Evolutionary conservation across 768 basidiomycete genomes (phyloP).

Genomic region (Collybiopsis luxurians): DNA sequence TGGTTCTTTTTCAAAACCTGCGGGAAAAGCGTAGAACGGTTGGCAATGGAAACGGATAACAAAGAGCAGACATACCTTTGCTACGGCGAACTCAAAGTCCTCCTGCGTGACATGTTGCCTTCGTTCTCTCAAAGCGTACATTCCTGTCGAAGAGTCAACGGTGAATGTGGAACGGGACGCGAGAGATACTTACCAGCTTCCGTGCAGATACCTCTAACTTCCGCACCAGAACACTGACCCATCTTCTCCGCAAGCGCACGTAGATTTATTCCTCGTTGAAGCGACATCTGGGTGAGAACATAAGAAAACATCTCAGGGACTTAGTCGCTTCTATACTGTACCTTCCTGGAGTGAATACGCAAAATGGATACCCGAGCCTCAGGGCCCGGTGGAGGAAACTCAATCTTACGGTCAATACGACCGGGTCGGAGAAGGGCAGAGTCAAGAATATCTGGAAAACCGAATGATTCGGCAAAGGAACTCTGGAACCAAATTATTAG

Average conservation of each 20-base stretch:
- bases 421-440: conserved; percentile 73
- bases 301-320: background rate
- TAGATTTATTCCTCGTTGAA: conserved; percentile 94
- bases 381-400: conserved; percentile 88
- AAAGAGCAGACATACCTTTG: conserved; percentile 60
- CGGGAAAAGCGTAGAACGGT: background rate
- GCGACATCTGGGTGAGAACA: conserved; percentile 52
- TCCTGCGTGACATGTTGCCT: conserved; percentile 98
- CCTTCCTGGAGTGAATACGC: conserved; percentile 95
- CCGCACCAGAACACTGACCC: conserved; percentile 79
- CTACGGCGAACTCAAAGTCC: conserved; percentile 98
- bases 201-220: conserved; percentile 95
- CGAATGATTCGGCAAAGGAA: background rate
- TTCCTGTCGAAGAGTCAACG: conserved; percentile 40
- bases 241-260: conserved; percentile 96
- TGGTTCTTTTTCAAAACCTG: conserved; percentile 95
- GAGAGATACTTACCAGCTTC: conserved; percentile 72
- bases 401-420: conserved; percentile 89
- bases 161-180: background rate
- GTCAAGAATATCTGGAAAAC: conserved; percentile 64
- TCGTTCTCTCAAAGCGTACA: conserved; percentile 95
- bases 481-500: background rate
- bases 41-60: conserved; percentile 6
- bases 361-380: conserved; percentile 34
- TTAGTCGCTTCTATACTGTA: conserved; percentile 20